phyloP scores from a whole-genome alignment of 805 yeast genomes.

The Candida ponderosae region DNA sequence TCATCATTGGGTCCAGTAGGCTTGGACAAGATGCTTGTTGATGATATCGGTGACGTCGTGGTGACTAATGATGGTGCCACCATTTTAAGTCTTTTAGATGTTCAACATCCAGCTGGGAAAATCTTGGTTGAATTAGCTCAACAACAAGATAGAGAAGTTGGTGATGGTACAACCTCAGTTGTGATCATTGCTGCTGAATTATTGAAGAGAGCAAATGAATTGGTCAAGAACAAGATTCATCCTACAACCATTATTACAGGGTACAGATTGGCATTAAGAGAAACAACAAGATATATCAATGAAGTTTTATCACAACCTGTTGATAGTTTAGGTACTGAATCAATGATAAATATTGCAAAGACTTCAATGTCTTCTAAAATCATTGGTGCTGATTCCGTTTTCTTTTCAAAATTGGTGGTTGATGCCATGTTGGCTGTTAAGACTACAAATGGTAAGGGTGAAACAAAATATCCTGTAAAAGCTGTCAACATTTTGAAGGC shows the following conservation, averaged over 20 bases:
- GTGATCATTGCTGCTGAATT: constrained; percentile 94
- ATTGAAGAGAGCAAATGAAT: constrained; percentile 84
- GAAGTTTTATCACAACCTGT: constrained; percentile 81
- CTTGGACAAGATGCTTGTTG: constrained; percentile 95
- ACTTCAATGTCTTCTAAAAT: constrained; percentile 97
- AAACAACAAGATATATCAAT: constrained; percentile 75
- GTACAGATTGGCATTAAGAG: constrained; percentile 86
- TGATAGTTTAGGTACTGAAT: constrained; percentile 65
- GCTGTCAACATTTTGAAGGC: constrained; percentile 95
- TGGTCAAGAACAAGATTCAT: constrained; percentile 89
- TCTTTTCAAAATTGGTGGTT: constrained; percentile 84
- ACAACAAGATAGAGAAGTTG: constrained; percentile 98
- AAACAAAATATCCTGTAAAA: constrained; percentile 87
- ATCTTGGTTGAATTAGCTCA: constrained; percentile 95
- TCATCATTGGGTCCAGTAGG: constrained; percentile 98
- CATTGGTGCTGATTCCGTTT: constrained; percentile 89
- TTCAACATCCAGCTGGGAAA: constrained; percentile 98
- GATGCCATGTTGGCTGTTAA: constrained; percentile 94
- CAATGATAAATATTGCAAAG: constrained; percentile 85
- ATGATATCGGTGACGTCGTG: constrained; percentile 97
- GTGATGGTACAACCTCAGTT: constrained; percentile 97
- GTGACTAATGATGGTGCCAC: constrained; percentile 99
- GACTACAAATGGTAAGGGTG: constrained; percentile 83
- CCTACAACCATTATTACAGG: constrained; percentile 98
- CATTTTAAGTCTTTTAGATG: constrained; percentile 81